Base-by-base conservation (phyloP, 2,329 filamentous ascomycete species). In the Trichophaea hybrida region DNA sequence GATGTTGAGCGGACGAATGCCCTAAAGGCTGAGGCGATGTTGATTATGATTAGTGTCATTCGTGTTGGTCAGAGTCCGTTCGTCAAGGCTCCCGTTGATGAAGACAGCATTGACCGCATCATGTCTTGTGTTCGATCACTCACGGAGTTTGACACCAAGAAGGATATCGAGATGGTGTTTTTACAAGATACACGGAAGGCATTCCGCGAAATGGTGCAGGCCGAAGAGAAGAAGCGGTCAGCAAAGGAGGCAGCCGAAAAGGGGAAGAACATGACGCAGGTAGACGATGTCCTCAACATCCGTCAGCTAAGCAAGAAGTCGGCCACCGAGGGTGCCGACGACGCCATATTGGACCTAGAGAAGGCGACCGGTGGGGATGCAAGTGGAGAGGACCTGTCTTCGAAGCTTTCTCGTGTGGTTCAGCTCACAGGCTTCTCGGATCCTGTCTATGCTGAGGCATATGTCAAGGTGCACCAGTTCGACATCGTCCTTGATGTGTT, bases 11-110 rank as follows among this genome's bases (percentile, higher is more conserved):
- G 93, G 43, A 97, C 91, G 34, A 98, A 98, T 69, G 90, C 91
- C 34, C 80, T 98, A 32, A 85, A 88, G 54, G 93, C 93, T 2
- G 93, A 98, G 73, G 93, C 93, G 49, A 98, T 98, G 93, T 80
- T 98, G 57, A 97, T 98, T 71, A 95, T 97, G 90, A 95, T 98
- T 68, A 97, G 93, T 4, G 94, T 98, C 67, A 88, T 98, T 66
- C 89, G 93, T 54, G 93, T 96, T 62, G 93, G 93, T 44, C 93
- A 98, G 74, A 97, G 91, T n/a, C 88, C 95, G 65, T 98, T 98
- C 68, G 93, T 94, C 70, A 97, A 97, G 76, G 86, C 88, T 1
- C 87, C 89, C 1, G 97, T 98, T 65, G 93, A 98, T 64, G 93
- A 98, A 72, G 93, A 98, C 72, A 96, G 93, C 0, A 81, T 97